Conservation (phyloP, 192 early-diverging fungal genomes). For the Coemansia sp. region DNA sequence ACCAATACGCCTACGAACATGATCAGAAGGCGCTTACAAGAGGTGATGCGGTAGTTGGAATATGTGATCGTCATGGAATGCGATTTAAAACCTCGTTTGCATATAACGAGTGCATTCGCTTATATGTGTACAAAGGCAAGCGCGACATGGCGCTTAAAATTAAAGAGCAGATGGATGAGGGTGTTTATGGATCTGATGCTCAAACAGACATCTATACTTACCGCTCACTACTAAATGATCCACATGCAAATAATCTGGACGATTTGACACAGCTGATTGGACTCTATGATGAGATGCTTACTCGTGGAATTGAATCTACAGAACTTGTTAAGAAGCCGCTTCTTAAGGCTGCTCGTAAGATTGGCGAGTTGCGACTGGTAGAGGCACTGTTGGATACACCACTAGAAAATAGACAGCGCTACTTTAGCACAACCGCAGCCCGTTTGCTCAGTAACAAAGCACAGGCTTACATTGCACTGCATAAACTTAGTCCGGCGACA, state of each 20-base stretch:
- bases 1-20: conserved; percentile 37
- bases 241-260: conserved; percentile 1
- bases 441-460: conserved; percentile 26
- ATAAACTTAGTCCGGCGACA: conserved; percentile 6
- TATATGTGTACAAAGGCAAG: conserved; percentile 18
- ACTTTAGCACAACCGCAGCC: conserved; percentile 15
- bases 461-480: conserved; percentile 28
- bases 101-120: conserved; percentile 44
- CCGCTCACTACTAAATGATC: conserved; percentile 39
- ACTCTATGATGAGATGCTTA: conserved; percentile 47
- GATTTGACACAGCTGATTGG: conserved; percentile 25
- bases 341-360: conserved; percentile 16
- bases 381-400: conserved; percentile 22
- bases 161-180: conserved; percentile 31
- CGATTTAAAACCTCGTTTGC: conserved; percentile 13
- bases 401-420: background rate
- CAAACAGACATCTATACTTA: conserved; percentile 33
- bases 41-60: conserved; percentile 10
- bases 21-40: conserved; percentile 16
- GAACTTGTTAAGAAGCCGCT: conserved; percentile 33
- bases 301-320: conserved; percentile 22
- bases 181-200: conserved; percentile 17
- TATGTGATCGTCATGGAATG: conserved; percentile 12
- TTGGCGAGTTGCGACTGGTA: conserved; percentile 23
- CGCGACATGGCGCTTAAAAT: conserved; percentile 25